Percentiles rank a stretch among this genome's conserved stretches.
These are phyloP conservation scores for Colletotrichum scovillei DNA, from an alignment of 2,329 filamentous ascomycete genomes.

Conservation along the genomic window DNA sequence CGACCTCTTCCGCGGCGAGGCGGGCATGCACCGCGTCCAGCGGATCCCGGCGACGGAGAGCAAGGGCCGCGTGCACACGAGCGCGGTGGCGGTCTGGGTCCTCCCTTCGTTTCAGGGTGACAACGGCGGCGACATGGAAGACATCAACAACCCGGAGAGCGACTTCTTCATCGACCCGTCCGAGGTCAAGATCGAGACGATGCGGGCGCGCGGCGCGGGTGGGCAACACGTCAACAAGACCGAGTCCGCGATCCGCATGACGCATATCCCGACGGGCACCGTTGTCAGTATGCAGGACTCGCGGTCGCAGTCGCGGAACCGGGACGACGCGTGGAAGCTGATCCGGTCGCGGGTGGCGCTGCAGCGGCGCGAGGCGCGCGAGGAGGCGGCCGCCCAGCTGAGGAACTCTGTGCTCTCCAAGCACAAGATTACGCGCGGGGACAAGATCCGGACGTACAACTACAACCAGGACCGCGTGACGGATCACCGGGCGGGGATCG, in stretches of 20 bases:
- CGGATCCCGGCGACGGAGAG: slow-evolving; percentile 91
- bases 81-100: slow-evolving; percentile 91
- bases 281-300: slow-evolving; percentile 93
- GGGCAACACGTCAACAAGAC: slow-evolving; percentile 99
- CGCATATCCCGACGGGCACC: slow-evolving; percentile 87
- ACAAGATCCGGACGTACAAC: slow-evolving; percentile 96
- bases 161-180: slow-evolving; percentile 90
- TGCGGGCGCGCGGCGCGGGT: slow-evolving; percentile 91
- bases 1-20: slow-evolving; percentile 84
- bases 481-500: slow-evolving; percentile 85
- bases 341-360: slow-evolving; percentile 86
- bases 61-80: slow-evolving; percentile 93
- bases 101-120: slow-evolving; percentile 81
- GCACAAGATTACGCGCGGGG: slow-evolving; percentile 86
- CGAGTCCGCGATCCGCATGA: slow-evolving; percentile 93
- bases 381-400: slow-evolving; percentile 81
- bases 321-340: slow-evolving; percentile 87
- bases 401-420: slow-evolving; percentile 82
- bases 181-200: slow-evolving; percentile 87
- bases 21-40: slow-evolving; percentile 95
- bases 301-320: slow-evolving; percentile 89
- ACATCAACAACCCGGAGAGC: slow-evolving; percentile 85
- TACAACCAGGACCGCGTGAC: slow-evolving; percentile 81
- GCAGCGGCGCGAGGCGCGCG: slow-evolving; percentile 80
- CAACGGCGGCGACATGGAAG: slow-evolving; percentile 57